Percentiles rank a stretch among this genome's conserved stretches.
These are phyloP conservation scores for Mycena amicta DNA, from an alignment of 768 basidiomycete genomes.

Conservation along the genomic window DNA sequence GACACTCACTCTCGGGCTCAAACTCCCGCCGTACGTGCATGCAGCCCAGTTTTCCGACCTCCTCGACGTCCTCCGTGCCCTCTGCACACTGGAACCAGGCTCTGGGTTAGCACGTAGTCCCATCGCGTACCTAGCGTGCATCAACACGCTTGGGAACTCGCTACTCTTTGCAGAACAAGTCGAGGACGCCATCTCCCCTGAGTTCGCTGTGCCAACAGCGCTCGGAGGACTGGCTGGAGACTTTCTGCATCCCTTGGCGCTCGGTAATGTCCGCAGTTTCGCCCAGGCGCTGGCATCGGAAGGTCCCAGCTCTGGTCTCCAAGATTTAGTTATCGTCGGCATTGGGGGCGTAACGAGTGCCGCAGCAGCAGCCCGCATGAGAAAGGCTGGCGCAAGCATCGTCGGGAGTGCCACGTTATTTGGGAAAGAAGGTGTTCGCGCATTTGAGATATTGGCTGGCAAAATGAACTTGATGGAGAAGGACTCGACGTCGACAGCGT, in stretches of 20 bases:
- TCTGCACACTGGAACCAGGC: slow-evolving; percentile 30
- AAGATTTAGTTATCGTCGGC: slow-evolving; percentile 65
- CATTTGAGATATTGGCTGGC: slow-evolving; percentile 44
- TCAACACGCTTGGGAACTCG: slow-evolving; percentile 77
- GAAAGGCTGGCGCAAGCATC: slow-evolving; percentile 69
- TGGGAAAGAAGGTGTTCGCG: slow-evolving; percentile 55
- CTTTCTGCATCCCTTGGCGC: slow-evolving; percentile 68
- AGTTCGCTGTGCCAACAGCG: slow-evolving; percentile 64
- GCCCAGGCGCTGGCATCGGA: slow-evolving; percentile 47
- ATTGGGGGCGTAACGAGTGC: slow-evolving; percentile 78
- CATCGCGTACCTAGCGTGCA: slow-evolving; percentile 76
- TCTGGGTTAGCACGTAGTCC: slow-evolving; percentile 34
- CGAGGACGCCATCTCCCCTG: slow-evolving; percentile 5
- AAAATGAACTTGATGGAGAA: background rate
- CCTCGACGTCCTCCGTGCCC: slow-evolving; percentile 46
- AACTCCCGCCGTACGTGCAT: slow-evolving; percentile 76
- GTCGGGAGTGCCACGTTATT: slow-evolving; percentile 63
- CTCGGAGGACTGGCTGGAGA: slow-evolving; percentile 81
- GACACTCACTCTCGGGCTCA: slow-evolving; percentile 70
- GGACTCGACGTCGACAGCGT: background rate
- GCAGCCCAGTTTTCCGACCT: slow-evolving; percentile 61
- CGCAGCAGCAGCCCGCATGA: slow-evolving; percentile 68
- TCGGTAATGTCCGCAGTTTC: slow-evolving; percentile 78
- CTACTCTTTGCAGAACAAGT: slow-evolving; percentile 65
- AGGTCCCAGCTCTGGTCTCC: slow-evolving; percentile 41